Conservation (phyloP, 805 yeast species). For the Lachancea mirantina region DNA sequence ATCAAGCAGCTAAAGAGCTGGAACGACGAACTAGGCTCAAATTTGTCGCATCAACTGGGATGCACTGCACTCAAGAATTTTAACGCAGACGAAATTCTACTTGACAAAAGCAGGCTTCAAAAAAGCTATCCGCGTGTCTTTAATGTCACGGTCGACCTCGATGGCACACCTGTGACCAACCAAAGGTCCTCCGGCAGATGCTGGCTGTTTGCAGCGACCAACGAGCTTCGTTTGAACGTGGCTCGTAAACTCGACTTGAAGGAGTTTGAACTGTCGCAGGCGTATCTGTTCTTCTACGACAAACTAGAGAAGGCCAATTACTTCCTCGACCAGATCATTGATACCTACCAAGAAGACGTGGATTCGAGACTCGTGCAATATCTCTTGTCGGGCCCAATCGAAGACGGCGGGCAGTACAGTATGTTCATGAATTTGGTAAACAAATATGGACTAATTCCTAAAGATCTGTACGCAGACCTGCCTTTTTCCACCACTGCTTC, state of each 20-base stretch:
- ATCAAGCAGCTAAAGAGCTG: slow-evolving; percentile 14
- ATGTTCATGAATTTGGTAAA: slow-evolving; percentile 71
- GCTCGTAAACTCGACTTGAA: slow-evolving; percentile 57
- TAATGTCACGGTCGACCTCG: slow-evolving; percentile 38
- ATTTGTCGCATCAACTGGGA: slow-evolving; percentile 29
- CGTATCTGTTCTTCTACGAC: slow-evolving; percentile 76
- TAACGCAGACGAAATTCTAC: slow-evolving; percentile 30
- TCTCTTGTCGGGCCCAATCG: slow-evolving; percentile 56
- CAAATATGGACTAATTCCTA: slow-evolving; percentile 79
- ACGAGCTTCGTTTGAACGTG: slow-evolving; percentile 58
- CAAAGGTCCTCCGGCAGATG: slow-evolving; percentile 77
- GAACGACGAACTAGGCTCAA: slow-evolving; percentile 24
- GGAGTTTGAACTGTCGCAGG: slow-evolving; percentile 68
- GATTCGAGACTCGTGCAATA: slow-evolving; percentile 67
- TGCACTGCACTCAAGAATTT: slow-evolving; percentile 31
- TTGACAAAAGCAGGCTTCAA: slow-evolving; percentile 21
- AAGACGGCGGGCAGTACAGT: slow-evolving; percentile 86
- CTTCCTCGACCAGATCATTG: slow-evolving; percentile 68
- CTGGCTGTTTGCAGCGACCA: slow-evolving; percentile 83
- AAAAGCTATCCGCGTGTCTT: slow-evolving; percentile 23
- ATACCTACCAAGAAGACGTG: slow-evolving; percentile 57
- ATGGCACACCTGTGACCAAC: slow-evolving; percentile 52
- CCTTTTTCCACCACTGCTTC: slow-evolving; percentile 48
- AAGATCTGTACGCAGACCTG: slow-evolving; percentile 64
- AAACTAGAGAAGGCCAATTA: slow-evolving; percentile 79